These are phyloP conservation scores for Chalciporus pseudorubinellus DNA, from an alignment of 768 basidiomycete genomes.

Conservation along the genomic window DNA sequence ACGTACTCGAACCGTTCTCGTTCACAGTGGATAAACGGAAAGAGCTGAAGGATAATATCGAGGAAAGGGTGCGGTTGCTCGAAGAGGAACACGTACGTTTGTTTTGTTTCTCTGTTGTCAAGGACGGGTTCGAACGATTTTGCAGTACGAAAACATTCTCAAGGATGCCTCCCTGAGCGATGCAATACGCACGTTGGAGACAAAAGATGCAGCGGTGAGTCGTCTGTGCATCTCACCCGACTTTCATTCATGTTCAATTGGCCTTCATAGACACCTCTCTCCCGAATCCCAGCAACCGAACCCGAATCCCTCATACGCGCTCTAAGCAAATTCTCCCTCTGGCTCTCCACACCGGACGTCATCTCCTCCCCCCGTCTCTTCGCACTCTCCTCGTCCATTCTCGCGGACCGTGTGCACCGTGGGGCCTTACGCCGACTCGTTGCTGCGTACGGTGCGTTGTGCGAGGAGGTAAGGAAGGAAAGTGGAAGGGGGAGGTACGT, in stretches of 20 bases:
- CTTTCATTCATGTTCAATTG: not conserved
- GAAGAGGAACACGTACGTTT: conserved; percentile 80
- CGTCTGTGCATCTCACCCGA: not conserved
- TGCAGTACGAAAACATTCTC: conserved; percentile 24
- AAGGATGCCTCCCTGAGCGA: conserved; percentile 29
- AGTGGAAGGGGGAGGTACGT: conserved; percentile 68
- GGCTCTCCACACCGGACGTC: conserved; percentile 82
- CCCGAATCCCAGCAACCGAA: conserved; percentile 61
- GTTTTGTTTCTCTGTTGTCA: not conserved
- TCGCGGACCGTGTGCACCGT: conserved; percentile 73
- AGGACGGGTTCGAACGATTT: not conserved
- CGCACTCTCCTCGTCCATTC: conserved; percentile 61
- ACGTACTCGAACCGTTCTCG: conserved; percentile 60
- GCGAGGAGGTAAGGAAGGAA: conserved; percentile 71
- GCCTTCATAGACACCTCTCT: conserved; percentile 61
- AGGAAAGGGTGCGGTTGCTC: conserved; percentile 58
- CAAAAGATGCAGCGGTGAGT: conserved; percentile 22
- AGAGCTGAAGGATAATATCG: conserved; percentile 57
- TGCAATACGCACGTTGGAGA: conserved; percentile 20
- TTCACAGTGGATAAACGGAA: conserved; percentile 65
- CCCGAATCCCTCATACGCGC: conserved; percentile 60
- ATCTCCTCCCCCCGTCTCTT: conserved; percentile 78
- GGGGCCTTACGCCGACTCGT: conserved; percentile 69
- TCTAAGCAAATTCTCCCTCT: conserved; percentile 71
- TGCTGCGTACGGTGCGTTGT: conserved; percentile 67